Conservation (phyloP, 2,329 filamentous ascomycete genomes). For the Aspergillus sp. region DNA sequence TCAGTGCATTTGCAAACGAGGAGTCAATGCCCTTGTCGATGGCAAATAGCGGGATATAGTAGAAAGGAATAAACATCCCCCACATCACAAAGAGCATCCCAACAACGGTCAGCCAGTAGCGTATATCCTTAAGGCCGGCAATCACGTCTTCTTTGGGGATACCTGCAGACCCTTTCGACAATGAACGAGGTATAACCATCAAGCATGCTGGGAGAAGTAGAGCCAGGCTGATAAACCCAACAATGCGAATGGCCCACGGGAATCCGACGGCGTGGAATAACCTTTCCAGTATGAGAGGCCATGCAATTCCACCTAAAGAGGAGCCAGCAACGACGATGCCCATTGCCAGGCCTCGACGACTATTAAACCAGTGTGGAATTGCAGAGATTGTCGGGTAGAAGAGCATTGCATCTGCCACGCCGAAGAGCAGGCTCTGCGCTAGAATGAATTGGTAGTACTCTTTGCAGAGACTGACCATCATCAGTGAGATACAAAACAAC, state of each 20-base stretch:
- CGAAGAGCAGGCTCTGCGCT: constrained; percentile 24
- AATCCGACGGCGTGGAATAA: constrained; percentile 53
- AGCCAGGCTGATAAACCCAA: constrained; percentile 48
- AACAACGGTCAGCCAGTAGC: too few species aligned
- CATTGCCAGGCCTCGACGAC: constrained; percentile 49
- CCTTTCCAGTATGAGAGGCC: constrained; percentile 47
- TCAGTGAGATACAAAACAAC: constrained; percentile 35
- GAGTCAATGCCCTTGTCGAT: too few species aligned
- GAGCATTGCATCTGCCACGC: constrained; percentile 39
- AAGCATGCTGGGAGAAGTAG: too few species aligned
- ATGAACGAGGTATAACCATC: too few species aligned
- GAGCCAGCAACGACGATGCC: constrained; percentile 51
- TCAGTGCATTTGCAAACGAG: too few species aligned
- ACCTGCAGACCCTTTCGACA: too few species aligned
- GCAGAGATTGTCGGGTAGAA: constrained; percentile 48
- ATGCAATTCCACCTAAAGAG: constrained; percentile 54
- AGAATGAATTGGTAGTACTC: constrained; percentile 55
- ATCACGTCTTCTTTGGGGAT: too few species aligned
- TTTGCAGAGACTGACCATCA: constrained; percentile 61
- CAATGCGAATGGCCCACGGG: constrained; percentile 55
- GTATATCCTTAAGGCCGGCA: too few species aligned
- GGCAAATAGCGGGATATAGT: too few species aligned
- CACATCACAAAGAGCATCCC: too few species aligned
- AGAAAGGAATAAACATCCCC: too few species aligned
- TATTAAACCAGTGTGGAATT: constrained; percentile 50